Conservation (phyloP, 140 eudicot species). For the Bidens hawaiensis region DNA sequence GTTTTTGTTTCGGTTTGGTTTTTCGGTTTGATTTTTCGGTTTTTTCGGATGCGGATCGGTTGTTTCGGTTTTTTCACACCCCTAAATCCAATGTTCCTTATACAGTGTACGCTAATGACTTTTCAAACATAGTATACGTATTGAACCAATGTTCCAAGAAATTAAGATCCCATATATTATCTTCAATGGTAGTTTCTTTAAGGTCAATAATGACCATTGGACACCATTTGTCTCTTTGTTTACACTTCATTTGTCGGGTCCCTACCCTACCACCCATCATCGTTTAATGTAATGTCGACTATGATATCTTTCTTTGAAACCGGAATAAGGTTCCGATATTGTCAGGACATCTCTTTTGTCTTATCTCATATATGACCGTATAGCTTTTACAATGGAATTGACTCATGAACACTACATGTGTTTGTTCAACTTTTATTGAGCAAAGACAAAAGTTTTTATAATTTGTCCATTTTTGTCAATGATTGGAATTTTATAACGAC, state of each 20-base stretch:
- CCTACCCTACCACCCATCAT: background rate
- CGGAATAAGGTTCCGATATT: conserved; percentile 5
- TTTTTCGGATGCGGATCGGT: no score
- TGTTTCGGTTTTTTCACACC: no score
- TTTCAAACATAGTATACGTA: conserved; percentile 1
- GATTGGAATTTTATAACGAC: background rate
- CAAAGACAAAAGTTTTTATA: background rate
- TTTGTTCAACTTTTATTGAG: background rate
- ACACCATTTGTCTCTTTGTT: conserved; percentile 13
- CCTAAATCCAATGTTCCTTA: background rate
- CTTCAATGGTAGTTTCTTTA: background rate
- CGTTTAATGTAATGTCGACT: background rate
- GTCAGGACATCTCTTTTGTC: background rate
- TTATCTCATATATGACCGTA: background rate
- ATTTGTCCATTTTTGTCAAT: no score
- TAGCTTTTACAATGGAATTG: background rate
- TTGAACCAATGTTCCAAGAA: background rate
- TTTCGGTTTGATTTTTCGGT: no score
- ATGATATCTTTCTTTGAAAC: conserved; percentile 11
- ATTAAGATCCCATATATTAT: background rate
- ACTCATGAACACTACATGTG: background rate
- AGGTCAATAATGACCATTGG: no score
- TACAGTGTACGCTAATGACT: background rate
- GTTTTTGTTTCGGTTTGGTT: no score
- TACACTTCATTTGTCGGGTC: conserved; percentile 1